Evolutionary conservation across 2,329 filamentous ascomycete genomes (phyloP).

Genomic region (Onygenales sp.): DNA sequence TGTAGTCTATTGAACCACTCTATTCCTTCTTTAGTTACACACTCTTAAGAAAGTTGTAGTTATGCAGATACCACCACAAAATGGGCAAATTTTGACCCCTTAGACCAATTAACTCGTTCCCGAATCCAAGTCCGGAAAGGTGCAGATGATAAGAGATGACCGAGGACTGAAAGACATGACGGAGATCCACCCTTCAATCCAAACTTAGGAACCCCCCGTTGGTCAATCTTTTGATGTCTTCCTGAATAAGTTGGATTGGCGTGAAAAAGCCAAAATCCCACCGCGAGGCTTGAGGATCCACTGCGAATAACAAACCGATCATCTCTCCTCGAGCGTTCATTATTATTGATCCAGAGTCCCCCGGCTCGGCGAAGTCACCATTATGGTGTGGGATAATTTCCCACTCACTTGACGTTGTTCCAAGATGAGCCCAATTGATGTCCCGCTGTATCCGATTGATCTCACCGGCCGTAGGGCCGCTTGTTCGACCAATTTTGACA

Average conservation of each 20-base stretch:
- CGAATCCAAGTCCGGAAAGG: too few species aligned
- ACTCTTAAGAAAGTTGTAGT: too few species aligned
- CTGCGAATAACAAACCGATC: not conserved
- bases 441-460: not conserved
- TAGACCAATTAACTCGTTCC: too few species aligned
- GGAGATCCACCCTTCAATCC: too few species aligned
- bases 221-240: not conserved
- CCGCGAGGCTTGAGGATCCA: not conserved
- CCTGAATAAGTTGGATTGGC: not conserved
- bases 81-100: too few species aligned
- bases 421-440: not conserved
- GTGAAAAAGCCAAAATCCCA: not conserved
- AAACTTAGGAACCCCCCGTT: too few species aligned
- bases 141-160: too few species aligned
- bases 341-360: conserved; percentile 1
- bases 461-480: not conserved
- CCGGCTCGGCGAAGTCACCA: not conserved
- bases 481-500: not conserved
- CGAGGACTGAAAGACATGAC: too few species aligned
- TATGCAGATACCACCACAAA: too few species aligned
- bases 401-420: not conserved
- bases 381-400: not conserved
- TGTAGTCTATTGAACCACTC: too few species aligned
- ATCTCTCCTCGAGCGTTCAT: not conserved
- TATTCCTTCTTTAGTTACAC: too few species aligned